Evolutionary conservation across 75 land plant species (phyloP), one percentile per base, ranked within the genome.

Genomic region (Sequoia sempervirens): DNA sequence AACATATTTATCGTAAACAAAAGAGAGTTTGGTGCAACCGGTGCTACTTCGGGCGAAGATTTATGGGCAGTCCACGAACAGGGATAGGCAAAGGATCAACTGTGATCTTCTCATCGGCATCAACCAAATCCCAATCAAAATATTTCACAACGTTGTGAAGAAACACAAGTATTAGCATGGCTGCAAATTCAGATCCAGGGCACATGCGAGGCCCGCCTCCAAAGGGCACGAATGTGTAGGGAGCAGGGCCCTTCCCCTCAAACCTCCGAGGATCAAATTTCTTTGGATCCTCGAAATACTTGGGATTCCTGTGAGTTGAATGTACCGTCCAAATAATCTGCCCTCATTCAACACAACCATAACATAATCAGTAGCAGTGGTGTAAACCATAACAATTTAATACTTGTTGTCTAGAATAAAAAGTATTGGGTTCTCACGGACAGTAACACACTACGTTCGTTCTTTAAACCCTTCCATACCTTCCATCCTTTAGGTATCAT

Each of bases 401-500:
- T 20, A 23, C 15, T 68, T 68, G 70, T 68, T 68, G 70, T 20
- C 5, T 23, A n/a, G 10, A 68, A 68, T n/a, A 68, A 68, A 68
- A 68, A 43, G 46, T 18, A 18, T 68, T 18, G 23, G 28, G 7
- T 23, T 32, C 2, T 34, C 14, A 32, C 3, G 34, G 37, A 30
- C 11, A 12, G 10, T 34, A 73, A 1, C 36, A 11, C 9, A 72
- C 34, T 9, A 72, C 36, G n/a, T n/a, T n/a, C n/a, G 13, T 1
- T 9, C 17, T 73, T 74, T 37, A 14, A 15, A 15, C 41, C 43
- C 37, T 37, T 40, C 4, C 38, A 26, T 84, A 87, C 92, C 84
- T 87, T 87, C 92, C 92, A 91, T 46, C 91, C 89, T 84, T 89
- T 89, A 30, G 92, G 92, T 32, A 91, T 89, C 28, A 75, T 86